Base-by-base conservation (phyloP, 2,329 filamentous ascomycete species). In the Basipetospora chlamydospora region DNA sequence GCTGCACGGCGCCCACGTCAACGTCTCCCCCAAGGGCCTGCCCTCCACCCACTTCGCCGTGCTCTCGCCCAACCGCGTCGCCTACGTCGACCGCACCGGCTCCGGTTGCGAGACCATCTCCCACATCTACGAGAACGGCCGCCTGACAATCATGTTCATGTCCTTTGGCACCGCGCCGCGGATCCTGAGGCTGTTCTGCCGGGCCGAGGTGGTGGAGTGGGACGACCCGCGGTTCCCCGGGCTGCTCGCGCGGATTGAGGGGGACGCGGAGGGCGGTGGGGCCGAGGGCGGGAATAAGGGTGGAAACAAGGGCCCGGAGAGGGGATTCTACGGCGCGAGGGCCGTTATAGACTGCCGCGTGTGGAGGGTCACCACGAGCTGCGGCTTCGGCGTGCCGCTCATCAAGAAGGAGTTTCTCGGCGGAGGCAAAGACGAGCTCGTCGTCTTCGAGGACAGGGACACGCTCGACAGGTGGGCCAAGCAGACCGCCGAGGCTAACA, bases 71-170 rank as follows among this genome's bases (percentile, higher is more conserved):
- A 77, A 67, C 42, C 60, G 61, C n/a, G 69, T 80, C 39, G 77
- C 73, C 18, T 87, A 86, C 49, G 63, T 85, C 38, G 81, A 87
- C 49, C 70, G 76, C 41, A 84, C 77, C 2, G 82, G 81, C 21
- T 81, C 76, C 22, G 81, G 81, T 17, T 76, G 67, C 48, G 82
- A 88, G 58, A 87, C 81, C 3, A 77, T 87, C 41, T 65, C 73
- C 4, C 81, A 87, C 48, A 56, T 83, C 9, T 77, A 83, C 50
- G 81, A 88, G 49, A 87, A 87, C 47, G 78, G 76, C 21, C 70
- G 82, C 12, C 67, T 81, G 13, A 84, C 79, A 5, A 58, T 87
- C 49, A 76, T 85, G 66, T 84, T 86, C 57, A 78, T 70, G 51
- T 75, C 70, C 16, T 81, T 80, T 43, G 70, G 67, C 1, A 45